These are phyloP conservation scores for Somion occarium DNA, from an alignment of 1,284 basidiomycete genomes.

Conservation along the genomic window DNA sequence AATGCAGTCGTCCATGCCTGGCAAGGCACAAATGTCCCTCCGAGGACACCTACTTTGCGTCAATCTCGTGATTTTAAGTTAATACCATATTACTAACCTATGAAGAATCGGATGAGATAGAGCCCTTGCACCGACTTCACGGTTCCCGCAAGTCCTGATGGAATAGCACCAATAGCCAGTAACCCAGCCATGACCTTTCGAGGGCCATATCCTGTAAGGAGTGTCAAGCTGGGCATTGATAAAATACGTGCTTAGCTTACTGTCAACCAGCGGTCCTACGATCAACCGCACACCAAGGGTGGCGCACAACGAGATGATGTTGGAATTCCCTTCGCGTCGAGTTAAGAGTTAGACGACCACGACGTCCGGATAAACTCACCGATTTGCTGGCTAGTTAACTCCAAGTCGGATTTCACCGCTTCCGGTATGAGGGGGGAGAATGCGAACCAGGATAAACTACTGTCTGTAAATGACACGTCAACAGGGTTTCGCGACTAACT, in stretches of 20 bases:
- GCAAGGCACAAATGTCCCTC: constrained; percentile 56
- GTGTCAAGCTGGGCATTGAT: neutral
- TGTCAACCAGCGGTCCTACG: constrained; percentile 55
- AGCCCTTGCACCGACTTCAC: constrained; percentile 39
- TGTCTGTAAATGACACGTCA: neutral
- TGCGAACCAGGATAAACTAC: constrained; percentile 58
- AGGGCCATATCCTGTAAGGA: constrained; percentile 40
- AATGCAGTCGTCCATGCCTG: constrained; percentile 58
- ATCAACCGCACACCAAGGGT: constrained; percentile 51
- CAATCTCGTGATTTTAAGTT: neutral
- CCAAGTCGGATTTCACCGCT: constrained; percentile 53
- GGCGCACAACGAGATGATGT: constrained; percentile 52
- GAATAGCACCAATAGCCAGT: constrained; percentile 57
- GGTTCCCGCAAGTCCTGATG: constrained; percentile 58
- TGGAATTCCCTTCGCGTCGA: constrained; percentile 41
- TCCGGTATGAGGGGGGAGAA: constrained; percentile 61
- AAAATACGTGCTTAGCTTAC: constrained; percentile 21
- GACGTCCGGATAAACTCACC: constrained; percentile 19
- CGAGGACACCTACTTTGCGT: constrained; percentile 36
- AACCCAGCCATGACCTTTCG: constrained; percentile 58
- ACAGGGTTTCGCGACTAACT: constrained; percentile 16
- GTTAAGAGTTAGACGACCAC: neutral
- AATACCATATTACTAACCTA: constrained; percentile 23
- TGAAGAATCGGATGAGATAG: constrained; percentile 49
- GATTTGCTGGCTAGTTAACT: constrained; percentile 42